Conservation (phyloP, 306 rosid species). For the Glycine tomentella region DNA sequence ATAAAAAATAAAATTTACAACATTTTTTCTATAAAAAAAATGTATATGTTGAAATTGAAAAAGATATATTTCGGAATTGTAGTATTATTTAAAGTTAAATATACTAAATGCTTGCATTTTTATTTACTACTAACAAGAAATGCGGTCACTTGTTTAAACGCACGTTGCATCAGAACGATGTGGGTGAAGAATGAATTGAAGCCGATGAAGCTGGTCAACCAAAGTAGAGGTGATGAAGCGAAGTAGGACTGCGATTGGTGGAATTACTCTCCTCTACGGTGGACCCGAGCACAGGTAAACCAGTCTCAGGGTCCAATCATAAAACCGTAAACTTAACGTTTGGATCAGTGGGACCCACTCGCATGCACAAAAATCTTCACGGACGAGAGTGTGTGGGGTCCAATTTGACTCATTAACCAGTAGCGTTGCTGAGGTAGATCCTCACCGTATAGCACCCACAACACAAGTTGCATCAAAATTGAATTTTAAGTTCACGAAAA, state of each 20-base stretch:
- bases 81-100: neutral
- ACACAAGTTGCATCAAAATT: constrained; percentile 2
- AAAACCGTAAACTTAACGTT: constrained; percentile 28
- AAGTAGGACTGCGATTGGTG: neutral
- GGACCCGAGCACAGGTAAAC: constrained; percentile 13
- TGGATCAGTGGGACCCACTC: constrained; percentile 40
- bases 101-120: neutral
- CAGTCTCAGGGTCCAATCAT: constrained; percentile 24
- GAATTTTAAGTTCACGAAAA: no score
- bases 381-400: neutral
- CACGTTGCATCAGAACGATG: no score
- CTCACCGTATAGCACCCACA: constrained; percentile 47
- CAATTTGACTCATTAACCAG: constrained; percentile 18
- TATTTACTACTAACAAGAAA: neutral
- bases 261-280: neutral
- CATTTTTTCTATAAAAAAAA: no score
- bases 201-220: neutral
- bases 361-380: neutral
- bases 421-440: neutral
- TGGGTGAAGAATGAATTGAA: neutral
- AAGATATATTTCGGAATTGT: no score
- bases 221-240: neutral
- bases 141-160: neutral
- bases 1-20: no score
- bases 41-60: no score